Base-by-base conservation (phyloP, 768 basidiomycete genomes). In the Naematelia encephala region DNA sequence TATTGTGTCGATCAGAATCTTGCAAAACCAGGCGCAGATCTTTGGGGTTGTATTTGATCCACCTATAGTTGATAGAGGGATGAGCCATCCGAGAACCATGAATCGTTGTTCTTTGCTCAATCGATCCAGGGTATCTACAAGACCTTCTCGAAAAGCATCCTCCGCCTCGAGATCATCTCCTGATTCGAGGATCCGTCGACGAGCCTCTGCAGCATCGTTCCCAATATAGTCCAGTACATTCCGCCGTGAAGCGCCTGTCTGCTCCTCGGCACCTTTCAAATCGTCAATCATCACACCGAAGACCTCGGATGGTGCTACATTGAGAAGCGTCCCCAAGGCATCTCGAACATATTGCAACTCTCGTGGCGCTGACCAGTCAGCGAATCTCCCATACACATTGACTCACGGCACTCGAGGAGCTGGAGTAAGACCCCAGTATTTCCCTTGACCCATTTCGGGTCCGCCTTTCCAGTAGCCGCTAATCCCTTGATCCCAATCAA, bases 341-440 rank as follows among this genome's bases (percentile, higher is more conserved):
- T 65, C 57, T n/a, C 61, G 61, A 22, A 73, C 69, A 42, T 65
- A 49, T 49, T 60, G 52, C 46, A 73, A 58, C 49, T 73, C 72
- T 23, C 53, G 46, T 11, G 65, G 63, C 54, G 67, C 72, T 73
- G 42, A 43, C 3, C 10, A 16, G 22, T 50, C 22, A 60, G 53
- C 30, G 25, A 11, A 21, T 14, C 19, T 19, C 48, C 21, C 10
- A 44, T 11, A 11, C 25, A 19, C 46, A 8, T 16, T 22, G 25
- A 67, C 72, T 60, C 51, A 67, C 72, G 69, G 61, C 68, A 67
- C 16, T 63, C 72, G 1, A 73, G 59, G 14, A 73, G 51, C 48
- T 73, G 72, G 11, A 73, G 57, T 4, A 73, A 54, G 3, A 73
- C 72, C 2, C 72, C 72, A 1, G 72, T 63, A 62, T 73, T 73